A percentile compares a stretch with the other conserved stretches of the same genome.
phyloP scores from a whole-genome alignment of 345 rosid genomes.

The Raphanus sativus region DNA sequence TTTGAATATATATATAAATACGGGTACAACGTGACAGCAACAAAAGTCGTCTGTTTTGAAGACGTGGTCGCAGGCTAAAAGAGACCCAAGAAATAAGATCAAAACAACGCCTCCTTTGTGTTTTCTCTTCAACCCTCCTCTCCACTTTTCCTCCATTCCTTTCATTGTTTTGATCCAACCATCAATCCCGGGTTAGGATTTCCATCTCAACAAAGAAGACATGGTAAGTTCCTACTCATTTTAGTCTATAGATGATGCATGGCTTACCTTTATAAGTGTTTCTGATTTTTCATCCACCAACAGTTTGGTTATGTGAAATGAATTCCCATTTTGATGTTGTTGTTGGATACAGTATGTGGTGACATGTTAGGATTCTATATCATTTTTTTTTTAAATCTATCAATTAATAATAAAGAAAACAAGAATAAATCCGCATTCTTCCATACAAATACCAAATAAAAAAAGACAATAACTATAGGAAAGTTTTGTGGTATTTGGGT shows the following conservation, averaged over 20 bases:
- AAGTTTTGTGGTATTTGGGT: not conserved
- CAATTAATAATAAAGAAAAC: too few species aligned
- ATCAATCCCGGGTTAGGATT: slow-evolving; percentile 3
- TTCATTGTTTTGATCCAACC: slow-evolving; percentile 1
- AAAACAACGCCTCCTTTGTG: not conserved
- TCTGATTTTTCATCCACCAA: not conserved
- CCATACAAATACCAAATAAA: too few species aligned
- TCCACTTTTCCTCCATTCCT: not conserved
- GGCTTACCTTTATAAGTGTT: not conserved
- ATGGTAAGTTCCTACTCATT: slow-evolving; percentile 24
- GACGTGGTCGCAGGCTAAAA: slow-evolving; percentile 31
- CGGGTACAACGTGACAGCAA: slow-evolving; percentile 34
- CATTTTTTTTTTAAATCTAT: not conserved
- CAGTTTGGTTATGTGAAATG: not conserved
- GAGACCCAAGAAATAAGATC: slow-evolving; percentile 1
- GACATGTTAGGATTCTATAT: not conserved
- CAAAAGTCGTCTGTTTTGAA: slow-evolving; percentile 22
- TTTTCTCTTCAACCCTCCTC: not conserved
- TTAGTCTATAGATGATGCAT: not conserved
- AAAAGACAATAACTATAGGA: too few species aligned
- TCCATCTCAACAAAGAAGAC: slow-evolving; percentile 1
- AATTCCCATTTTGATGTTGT: not conserved
- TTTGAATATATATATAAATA: not conserved
- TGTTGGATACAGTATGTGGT: not conserved
- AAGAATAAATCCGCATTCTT: too few species aligned